phyloP scores from a whole-genome alignment of 1,284 basidiomycete genomes.

The Cryptococcus floricola region DNA sequence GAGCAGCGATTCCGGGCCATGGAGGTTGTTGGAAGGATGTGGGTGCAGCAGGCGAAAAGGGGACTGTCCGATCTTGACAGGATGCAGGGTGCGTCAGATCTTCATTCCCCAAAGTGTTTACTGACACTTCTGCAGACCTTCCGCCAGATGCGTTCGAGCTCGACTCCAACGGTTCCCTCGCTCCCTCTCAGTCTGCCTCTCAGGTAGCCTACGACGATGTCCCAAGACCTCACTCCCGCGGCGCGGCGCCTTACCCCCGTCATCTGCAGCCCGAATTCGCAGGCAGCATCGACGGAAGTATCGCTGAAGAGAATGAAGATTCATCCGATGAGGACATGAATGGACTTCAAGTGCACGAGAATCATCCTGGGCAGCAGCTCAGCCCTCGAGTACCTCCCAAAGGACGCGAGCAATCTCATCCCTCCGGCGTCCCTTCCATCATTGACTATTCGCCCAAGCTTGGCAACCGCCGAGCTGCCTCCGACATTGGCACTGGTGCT shows the following conservation, averaged over 20 bases:
- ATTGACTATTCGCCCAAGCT: slow-evolving; percentile 15
- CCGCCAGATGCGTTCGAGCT: slow-evolving; percentile 44
- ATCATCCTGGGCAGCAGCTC: slow-evolving; percentile 22
- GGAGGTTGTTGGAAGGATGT: slow-evolving; percentile 49
- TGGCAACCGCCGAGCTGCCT: slow-evolving; percentile 32
- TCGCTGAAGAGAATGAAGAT: slow-evolving; percentile 47
- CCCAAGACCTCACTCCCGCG: slow-evolving; percentile 7
- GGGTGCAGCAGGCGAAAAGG: slow-evolving; percentile 43
- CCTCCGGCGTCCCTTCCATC: slow-evolving; percentile 34
- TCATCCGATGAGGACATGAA: slow-evolving; percentile 35
- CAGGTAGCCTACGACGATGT: slow-evolving; percentile 42
- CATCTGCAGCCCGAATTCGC: slow-evolving; percentile 10
- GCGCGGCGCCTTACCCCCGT: slow-evolving; percentile 18
- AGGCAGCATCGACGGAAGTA: slow-evolving; percentile 44
- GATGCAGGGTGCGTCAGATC: slow-evolving; percentile 27
- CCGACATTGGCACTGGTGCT: slow-evolving; percentile 38
- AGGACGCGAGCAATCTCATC: slow-evolving; percentile 15
- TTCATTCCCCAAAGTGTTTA: background rate
- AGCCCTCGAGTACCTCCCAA: slow-evolving; percentile 1
- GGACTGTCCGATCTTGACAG: slow-evolving; percentile 46
- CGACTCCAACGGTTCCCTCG: slow-evolving; percentile 50
- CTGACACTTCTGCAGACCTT: slow-evolving; percentile 19
- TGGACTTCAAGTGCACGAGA: slow-evolving; percentile 45
- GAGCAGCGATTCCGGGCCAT: slow-evolving; percentile 48
- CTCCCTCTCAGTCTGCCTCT: slow-evolving; percentile 49